phyloP scores from a whole-genome alignment of 108 stramenopile genomes.

The Cyclotella cryptica region DNA sequence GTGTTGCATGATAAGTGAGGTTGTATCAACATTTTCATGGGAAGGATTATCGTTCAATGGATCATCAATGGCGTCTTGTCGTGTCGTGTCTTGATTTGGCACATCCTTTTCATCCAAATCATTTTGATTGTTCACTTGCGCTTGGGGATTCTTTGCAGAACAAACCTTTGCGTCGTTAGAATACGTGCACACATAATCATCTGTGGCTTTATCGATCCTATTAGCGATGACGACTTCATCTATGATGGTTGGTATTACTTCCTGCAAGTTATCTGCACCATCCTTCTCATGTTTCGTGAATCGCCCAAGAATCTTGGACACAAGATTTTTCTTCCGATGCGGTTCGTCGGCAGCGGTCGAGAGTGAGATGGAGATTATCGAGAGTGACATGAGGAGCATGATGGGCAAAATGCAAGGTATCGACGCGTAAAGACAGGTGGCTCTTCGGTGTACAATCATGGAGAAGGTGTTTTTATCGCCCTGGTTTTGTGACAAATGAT shows the following conservation, averaged over 20 bases:
- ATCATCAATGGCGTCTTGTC: not conserved
- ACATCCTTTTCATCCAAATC: not conserved
- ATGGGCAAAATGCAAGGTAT: too few relatives aligned
- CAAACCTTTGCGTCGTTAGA: not conserved
- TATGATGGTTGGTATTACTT: not conserved
- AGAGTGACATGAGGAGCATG: not conserved
- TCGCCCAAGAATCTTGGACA: not conserved
- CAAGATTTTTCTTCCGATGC: not conserved
- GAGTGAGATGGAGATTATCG: not conserved
- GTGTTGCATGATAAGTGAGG: not conserved
- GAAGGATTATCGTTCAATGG: not conserved
- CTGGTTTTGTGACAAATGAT: too few relatives aligned
- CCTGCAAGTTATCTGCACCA: not conserved
- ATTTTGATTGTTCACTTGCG: not conserved
- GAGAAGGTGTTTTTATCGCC: too few relatives aligned
- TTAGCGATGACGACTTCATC: not conserved
- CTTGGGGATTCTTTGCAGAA: not conserved
- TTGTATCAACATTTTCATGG: not conserved
- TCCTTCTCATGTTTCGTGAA: not conserved
- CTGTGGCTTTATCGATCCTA: not conserved
- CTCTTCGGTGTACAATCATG: not conserved
- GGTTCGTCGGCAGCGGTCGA: not conserved
- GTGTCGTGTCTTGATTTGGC: not conserved
- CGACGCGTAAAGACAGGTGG: too few relatives aligned
- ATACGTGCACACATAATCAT: not conserved